Evolutionary conservation across 192 early-diverging fungal species (phyloP), one percentile per base, ranked within the genome.

Genomic region (Haplosporangium gracile): DNA sequence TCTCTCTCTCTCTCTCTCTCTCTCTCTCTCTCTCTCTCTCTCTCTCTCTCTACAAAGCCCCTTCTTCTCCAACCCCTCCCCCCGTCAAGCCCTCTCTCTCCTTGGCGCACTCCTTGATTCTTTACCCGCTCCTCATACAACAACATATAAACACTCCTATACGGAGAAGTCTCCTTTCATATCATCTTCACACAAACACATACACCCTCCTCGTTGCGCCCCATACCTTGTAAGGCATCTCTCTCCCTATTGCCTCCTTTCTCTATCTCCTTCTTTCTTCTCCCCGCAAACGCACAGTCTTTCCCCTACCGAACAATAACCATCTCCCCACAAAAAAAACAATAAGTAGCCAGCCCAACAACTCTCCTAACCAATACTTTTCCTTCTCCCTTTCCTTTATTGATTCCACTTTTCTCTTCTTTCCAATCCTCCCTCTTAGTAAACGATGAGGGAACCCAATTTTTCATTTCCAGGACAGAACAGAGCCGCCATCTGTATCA

Each of bases 401-500:
- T 55, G 38, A 43, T 29, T 73, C 10, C 32, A 42, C 38, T 82
- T 69, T 86, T 32, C 73, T 65, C 75, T 47, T 86, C 79, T 49
- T 84, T 72, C 72, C 65, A 53, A 39, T 81, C 36, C 68, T 45
- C 75, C 74, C 68, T 82, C 68, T 65, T 55, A 40, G 7, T 77
- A 83, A 49, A 82, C 82, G 79, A 96, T 96, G 95, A 93, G 96
- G 85, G 94, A 96, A 88, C 94, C 95, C 81, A 96, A 96, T 82
- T 95, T 96, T 83, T 94, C 93, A 74, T 94, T 94, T 77, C 96
- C 95, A 68, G 88, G 91, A 38, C 93, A 92, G 80, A 95, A 96
- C 89, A 94, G 94, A 89, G 95, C 96, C 11, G 93, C 93, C 29
- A 93, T 96, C 24, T 93, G 93, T 71, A 96, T 96, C 80, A 93